phyloP scores from a whole-genome alignment of 2,329 filamentous ascomycete genomes.

The Ophiostoma triangulosporum region DNA sequence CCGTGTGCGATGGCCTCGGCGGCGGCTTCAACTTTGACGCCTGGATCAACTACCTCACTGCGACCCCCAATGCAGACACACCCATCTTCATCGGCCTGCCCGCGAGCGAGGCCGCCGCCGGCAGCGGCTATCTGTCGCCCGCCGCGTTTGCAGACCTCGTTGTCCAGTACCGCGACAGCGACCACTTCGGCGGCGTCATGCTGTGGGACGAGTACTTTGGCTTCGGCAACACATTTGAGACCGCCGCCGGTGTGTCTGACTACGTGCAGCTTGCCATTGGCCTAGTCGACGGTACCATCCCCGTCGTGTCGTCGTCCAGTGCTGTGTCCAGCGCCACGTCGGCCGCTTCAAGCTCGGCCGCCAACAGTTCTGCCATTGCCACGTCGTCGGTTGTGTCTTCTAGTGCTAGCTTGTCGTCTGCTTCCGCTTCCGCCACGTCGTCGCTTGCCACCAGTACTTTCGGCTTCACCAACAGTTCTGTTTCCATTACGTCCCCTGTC shows the following conservation, averaged over 20 bases:
- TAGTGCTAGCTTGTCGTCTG: background rate
- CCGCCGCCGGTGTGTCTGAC: conserved; percentile 13
- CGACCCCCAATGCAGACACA: conserved; percentile 22
- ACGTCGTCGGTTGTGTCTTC: background rate
- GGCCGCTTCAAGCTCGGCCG: background rate
- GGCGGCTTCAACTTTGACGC: conserved; percentile 25
- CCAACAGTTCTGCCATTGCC: background rate
- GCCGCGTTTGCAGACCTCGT: conserved; percentile 15
- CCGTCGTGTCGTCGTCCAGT: conserved; percentile 1
- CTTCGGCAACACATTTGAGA: background rate
- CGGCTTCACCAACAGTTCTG: background rate
- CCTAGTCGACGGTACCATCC: background rate
- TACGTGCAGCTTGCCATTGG: conserved; percentile 7
- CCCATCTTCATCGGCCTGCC: conserved; percentile 28
- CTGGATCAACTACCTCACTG: conserved; percentile 22
- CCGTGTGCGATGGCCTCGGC: conserved; percentile 22
- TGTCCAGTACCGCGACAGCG: conserved; percentile 15
- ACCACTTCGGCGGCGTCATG: conserved; percentile 22
- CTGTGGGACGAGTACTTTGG: conserved; percentile 22
- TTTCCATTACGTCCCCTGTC: background rate
- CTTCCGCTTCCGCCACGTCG: background rate
- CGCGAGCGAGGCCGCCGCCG: conserved; percentile 16
- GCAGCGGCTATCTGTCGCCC: conserved; percentile 18
- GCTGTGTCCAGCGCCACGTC: conserved; percentile 4
- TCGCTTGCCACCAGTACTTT: background rate